Evolutionary conservation across 2,329 filamentous ascomycete species (phyloP).

Genomic region (Penicillium sp.): DNA sequence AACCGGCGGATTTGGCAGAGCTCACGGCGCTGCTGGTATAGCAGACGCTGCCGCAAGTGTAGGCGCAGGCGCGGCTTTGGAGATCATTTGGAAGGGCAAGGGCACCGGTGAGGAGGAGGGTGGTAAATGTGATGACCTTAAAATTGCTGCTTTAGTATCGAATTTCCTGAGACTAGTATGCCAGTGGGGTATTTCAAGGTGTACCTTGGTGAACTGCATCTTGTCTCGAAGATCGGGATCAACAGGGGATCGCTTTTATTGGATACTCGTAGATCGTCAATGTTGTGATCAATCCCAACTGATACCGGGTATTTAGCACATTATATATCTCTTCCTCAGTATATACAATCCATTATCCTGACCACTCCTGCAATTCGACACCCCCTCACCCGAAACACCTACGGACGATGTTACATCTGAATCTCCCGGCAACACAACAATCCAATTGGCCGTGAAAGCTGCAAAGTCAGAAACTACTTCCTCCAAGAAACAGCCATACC

Average conservation of each 20-base stretch:
- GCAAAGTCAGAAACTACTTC: background rate
- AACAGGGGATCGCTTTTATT: background rate
- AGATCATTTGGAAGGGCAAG: conserved; percentile 36
- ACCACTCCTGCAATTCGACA: too few relatives aligned
- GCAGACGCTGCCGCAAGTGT: conserved; percentile 58
- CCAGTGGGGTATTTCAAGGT: too few relatives aligned
- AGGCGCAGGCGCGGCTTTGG: conserved; percentile 49
- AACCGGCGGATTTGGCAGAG: conserved; percentile 57
- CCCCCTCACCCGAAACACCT: conserved; percentile 4
- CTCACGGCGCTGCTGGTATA: conserved; percentile 58
- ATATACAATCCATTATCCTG: background rate
- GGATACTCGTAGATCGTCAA: background rate
- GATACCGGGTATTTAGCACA: background rate
- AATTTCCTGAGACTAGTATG: background rate
- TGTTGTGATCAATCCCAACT: background rate
- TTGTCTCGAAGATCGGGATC: conserved; percentile 11
- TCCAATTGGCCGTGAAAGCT: conserved; percentile 5
- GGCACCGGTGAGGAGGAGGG: conserved; percentile 27
- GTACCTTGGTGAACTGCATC: conserved; percentile 33
- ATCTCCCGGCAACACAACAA: background rate
- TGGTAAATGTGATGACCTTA: conserved; percentile 23
- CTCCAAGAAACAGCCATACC: conserved; percentile 6
- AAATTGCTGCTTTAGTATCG: background rate
- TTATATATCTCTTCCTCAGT: background rate
- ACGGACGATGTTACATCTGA: conserved; percentile 22